These are phyloP conservation scores for Debaryomyces fabryi DNA, from an alignment of 1,139 yeast species.

Conservation along the genomic window DNA sequence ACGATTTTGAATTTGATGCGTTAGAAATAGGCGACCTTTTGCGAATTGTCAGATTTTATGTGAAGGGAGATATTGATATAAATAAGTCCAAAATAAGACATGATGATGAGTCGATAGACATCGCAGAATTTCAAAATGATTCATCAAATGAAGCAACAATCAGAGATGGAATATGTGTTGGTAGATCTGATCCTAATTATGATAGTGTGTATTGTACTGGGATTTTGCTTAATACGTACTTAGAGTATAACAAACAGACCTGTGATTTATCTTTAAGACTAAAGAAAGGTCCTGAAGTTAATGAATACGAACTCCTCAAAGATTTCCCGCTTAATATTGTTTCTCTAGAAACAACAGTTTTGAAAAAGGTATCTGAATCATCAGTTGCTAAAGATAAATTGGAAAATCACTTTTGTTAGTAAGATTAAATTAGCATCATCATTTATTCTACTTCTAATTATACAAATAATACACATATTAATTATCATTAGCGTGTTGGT, in stretches of 20 bases:
- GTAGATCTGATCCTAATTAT: slow-evolving; percentile 19
- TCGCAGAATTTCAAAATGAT: background rate
- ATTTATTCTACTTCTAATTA: slow-evolving; percentile 1
- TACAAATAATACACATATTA: slow-evolving; percentile 3
- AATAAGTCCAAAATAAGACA: background rate
- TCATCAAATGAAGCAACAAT: background rate
- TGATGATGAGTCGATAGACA: background rate
- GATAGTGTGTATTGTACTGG: slow-evolving; percentile 33
- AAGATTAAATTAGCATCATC: background rate
- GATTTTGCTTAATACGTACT: slow-evolving; percentile 30
- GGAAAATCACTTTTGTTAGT: background rate
- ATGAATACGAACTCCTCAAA: slow-evolving; percentile 25
- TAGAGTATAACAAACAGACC: slow-evolving; percentile 24
- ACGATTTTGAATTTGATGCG: slow-evolving; percentile 25
- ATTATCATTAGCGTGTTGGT: slow-evolving; percentile 9
- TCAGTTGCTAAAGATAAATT: background rate
- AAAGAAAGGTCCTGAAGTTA: slow-evolving; percentile 14
- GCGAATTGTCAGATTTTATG: slow-evolving; percentile 31
- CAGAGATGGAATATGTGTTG: slow-evolving; percentile 10
- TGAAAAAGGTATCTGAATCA: slow-evolving; percentile 17
- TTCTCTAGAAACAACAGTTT: slow-evolving; percentile 36
- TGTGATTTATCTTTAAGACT: slow-evolving; percentile 23
- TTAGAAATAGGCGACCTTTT: slow-evolving; percentile 40
- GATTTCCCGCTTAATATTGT: slow-evolving; percentile 36
- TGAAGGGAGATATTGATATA: slow-evolving; percentile 17